Evolutionary conservation across 2,329 filamentous ascomycete genomes (phyloP).

Genomic region (Trichophyton rubrum): DNA sequence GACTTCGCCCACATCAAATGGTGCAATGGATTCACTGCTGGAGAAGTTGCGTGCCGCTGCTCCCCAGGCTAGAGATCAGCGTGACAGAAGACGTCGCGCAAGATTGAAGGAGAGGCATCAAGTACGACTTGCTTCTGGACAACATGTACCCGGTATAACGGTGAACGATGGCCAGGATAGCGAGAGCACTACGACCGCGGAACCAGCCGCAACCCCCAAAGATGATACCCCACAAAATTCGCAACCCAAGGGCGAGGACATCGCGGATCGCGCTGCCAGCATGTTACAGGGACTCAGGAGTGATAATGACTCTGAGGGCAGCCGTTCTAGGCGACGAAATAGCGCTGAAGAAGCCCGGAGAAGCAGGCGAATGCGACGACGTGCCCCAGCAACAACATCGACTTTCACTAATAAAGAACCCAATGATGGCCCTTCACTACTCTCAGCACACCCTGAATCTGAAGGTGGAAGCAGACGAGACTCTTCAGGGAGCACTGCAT

Average conservation of each 20-base stretch:
- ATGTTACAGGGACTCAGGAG: constrained; percentile 72
- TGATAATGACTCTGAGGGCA: constrained; percentile 44
- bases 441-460: constrained; percentile 4
- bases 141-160: constrained; percentile 62
- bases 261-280: constrained; percentile 72
- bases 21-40: constrained; percentile 89
- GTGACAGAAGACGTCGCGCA: constrained; percentile 75
- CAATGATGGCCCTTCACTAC: not conserved
- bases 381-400: constrained; percentile 36
- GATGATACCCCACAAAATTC: constrained; percentile 25
- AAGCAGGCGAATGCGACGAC: constrained; percentile 52
- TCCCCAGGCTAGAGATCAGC: constrained; percentile 75
- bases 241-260: constrained; percentile 49
- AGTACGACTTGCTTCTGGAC: constrained; percentile 76
- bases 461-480: not conserved
- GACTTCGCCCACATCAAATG: constrained; percentile 59
- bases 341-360: constrained; percentile 69
- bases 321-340: constrained; percentile 52
- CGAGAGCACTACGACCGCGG: constrained; percentile 28
- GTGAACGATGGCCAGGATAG: constrained; percentile 50
- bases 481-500: not conserved
- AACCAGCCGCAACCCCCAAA: constrained; percentile 23
- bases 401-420: constrained; percentile 24
- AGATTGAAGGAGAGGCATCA: constrained; percentile 84
- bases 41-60: constrained; percentile 91